Evolutionary conservation across 2,329 filamentous ascomycete species (phyloP).

Genomic region (Xylaria polymorpha): DNA sequence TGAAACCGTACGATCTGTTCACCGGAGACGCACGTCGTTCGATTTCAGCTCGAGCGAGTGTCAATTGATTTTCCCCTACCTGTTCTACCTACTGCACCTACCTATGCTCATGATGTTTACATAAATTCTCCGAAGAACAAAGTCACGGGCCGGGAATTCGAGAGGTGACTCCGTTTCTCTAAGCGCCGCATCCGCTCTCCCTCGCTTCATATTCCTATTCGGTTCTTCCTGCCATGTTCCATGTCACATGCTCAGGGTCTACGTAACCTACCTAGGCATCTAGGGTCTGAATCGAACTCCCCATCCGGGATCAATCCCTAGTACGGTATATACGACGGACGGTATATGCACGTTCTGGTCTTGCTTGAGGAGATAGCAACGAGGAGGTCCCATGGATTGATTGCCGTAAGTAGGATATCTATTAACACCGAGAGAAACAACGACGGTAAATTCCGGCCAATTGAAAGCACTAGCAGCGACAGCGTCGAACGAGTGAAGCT

Average conservation of each 20-base stretch:
- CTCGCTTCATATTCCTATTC: conserved; percentile 25
- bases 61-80: conserved; percentile 5
- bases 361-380: neutral
- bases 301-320: neutral
- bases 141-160: neutral
- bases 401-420: neutral
- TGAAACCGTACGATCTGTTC: conserved; percentile 33
- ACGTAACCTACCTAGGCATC: conserved; percentile 13
- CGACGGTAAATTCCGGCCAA: conserved; percentile 22
- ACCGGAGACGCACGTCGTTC: conserved; percentile 23
- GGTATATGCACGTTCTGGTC: conserved; percentile 3
- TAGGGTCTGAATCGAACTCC: conserved; percentile 9
- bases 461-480: neutral
- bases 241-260: conserved; percentile 29
- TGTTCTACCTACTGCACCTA: too few relatives aligned
- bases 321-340: neutral
- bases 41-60: conserved; percentile 16
- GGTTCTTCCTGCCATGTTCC: conserved; percentile 1
- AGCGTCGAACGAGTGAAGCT: neutral
- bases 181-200: conserved; percentile 28
- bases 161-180: conserved; percentile 17
- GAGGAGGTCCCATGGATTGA: conserved; percentile 8
- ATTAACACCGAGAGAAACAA: conserved; percentile 30
- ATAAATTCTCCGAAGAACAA: neutral
- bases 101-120: neutral